Conservation (phyloP, 208 protist species). For the Crithidia brevicula region DNA sequence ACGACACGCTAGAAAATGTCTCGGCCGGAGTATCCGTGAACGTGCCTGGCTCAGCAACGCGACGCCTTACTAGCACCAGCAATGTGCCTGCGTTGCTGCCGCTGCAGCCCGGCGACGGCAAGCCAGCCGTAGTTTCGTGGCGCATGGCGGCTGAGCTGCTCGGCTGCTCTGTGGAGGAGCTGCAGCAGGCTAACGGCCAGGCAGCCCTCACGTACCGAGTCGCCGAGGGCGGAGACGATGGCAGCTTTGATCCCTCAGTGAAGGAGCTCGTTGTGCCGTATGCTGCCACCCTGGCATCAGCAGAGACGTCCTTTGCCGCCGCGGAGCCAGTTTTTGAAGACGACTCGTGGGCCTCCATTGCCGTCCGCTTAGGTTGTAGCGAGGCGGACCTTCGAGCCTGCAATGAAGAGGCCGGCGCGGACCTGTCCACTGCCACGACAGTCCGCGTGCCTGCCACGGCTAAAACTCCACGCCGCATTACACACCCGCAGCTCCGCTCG, state of each 20-base stretch:
- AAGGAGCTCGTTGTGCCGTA: constrained; percentile 71
- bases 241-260: constrained; percentile 57
- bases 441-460: constrained; percentile 61
- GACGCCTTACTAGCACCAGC: constrained; percentile 62
- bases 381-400: constrained; percentile 46
- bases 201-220: constrained; percentile 62
- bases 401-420: constrained; percentile 39
- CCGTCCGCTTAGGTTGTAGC: constrained; percentile 53
- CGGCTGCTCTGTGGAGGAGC: constrained; percentile 81
- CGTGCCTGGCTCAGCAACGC: constrained; percentile 57
- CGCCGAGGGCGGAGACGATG: constrained; percentile 29
- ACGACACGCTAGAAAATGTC: constrained; percentile 44
- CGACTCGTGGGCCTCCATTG: constrained; percentile 68
- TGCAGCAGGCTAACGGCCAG: constrained; percentile 80
- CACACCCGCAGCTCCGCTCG: constrained; percentile 76
- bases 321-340: constrained; percentile 57
- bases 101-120: constrained; percentile 36
- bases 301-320: constrained; percentile 53
- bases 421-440: constrained; percentile 12
- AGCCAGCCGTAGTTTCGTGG: constrained; percentile 46
- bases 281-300: constrained; percentile 44
- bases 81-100: constrained; percentile 45
- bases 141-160: constrained; percentile 68
- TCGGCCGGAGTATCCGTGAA: constrained; percentile 44
- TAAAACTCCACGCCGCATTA: constrained; percentile 48